Evolutionary conservation across 164 flowering plant species (phyloP).

Genomic region (Santalum album): DNA sequence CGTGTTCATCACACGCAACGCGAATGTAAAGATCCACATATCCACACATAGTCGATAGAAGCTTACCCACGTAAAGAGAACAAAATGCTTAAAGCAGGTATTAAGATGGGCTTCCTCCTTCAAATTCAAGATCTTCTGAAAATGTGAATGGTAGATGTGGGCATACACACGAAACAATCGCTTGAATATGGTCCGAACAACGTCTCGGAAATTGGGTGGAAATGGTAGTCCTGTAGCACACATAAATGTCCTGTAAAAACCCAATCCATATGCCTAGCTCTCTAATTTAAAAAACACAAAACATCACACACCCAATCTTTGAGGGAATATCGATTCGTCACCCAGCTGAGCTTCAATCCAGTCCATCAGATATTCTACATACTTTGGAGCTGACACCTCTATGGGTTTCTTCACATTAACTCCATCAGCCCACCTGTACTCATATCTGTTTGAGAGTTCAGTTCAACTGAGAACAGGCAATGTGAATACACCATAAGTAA

Average conservation of each 20-base stretch:
- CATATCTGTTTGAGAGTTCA: conserved; percentile 26
- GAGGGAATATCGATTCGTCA: conserved; percentile 56
- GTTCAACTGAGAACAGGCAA: conserved; percentile 1
- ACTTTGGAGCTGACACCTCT: conserved; percentile 62
- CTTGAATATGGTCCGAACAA: conserved; percentile 52
- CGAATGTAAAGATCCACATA: too few species aligned
- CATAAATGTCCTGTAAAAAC: not conserved
- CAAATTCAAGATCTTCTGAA: conserved; percentile 46
- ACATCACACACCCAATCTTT: conserved; percentile 31
- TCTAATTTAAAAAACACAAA: not conserved
- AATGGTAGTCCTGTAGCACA: conserved; percentile 35
- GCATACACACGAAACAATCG: conserved; percentile 55
- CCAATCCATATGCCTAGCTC: not conserved
- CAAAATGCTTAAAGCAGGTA: conserved; percentile 59
- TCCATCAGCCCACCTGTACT: conserved; percentile 70
- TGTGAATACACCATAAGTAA: not conserved
- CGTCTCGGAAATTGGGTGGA: conserved; percentile 42
- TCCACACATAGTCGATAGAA: too few species aligned
- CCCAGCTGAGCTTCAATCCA: conserved; percentile 63
- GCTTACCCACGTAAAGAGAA: conserved; percentile 50
- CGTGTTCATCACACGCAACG: too few species aligned
- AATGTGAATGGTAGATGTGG: conserved; percentile 55
- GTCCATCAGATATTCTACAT: conserved; percentile 59
- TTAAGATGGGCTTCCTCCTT: conserved; percentile 61
- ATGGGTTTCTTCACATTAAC: conserved; percentile 51